A percentile compares a stretch with the other conserved stretches of the same genome.
These are phyloP conservation scores for Obba rivulosa DNA, from an alignment of 768 basidiomycete genomes.

Conservation along the genomic window DNA sequence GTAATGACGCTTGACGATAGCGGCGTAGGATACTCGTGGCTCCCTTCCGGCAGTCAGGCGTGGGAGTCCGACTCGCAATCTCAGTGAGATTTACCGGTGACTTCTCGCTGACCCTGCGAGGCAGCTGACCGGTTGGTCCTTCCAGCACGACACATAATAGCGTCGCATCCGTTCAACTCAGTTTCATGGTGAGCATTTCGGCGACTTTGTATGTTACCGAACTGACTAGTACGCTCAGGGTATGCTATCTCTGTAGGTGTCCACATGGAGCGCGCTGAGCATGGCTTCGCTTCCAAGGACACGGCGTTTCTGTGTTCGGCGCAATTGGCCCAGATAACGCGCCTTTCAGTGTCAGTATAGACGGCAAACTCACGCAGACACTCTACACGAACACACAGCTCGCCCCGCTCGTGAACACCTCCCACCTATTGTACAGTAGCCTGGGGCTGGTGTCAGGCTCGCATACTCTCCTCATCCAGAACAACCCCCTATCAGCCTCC, in stretches of 20 bases:
- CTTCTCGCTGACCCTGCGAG: neutral
- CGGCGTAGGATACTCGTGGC: conserved; percentile 1
- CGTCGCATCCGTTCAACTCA: conserved; percentile 3
- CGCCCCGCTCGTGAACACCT: neutral
- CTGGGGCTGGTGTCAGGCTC: neutral
- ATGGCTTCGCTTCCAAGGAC: neutral
- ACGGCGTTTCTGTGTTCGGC: conserved; percentile 10
- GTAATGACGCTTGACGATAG: neutral
- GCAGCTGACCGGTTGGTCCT: neutral
- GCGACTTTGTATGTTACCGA: neutral
- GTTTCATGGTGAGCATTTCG: conserved; percentile 4
- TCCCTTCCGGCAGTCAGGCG: neutral
- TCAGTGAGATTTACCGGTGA: conserved; percentile 1
- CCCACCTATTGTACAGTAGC: conserved; percentile 4
- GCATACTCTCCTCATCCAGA: conserved; percentile 7
- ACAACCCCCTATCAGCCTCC: conserved; percentile 4
- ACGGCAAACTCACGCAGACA: neutral
- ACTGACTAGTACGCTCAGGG: neutral
- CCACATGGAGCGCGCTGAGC: neutral
- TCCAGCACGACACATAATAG: conserved; percentile 2
- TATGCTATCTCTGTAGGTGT: neutral
- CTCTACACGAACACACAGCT: conserved; percentile 6
- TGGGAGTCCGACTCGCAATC: conserved; percentile 3
- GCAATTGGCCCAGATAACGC: conserved; percentile 1
- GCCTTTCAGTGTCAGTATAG: conserved; percentile 9